Conservation (phyloP, 2,329 filamentous ascomycete species). For the Shiraia bambusicola region DNA sequence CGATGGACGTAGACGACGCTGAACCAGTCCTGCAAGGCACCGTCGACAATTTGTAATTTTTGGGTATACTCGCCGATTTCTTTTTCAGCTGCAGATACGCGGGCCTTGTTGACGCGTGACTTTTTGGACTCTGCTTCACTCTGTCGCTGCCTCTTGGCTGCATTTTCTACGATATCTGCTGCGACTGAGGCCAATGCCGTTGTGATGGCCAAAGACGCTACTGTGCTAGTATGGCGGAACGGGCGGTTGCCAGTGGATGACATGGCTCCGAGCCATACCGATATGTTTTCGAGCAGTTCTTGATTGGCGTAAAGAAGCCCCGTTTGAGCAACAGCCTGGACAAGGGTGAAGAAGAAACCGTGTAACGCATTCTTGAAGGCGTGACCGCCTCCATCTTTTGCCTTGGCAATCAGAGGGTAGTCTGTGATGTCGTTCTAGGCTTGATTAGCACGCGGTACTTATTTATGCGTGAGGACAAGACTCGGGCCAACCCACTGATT, state of each 20-base stretch:
- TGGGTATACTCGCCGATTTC: constrained; percentile 70
- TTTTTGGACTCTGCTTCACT: constrained; percentile 75
- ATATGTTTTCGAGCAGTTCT: constrained; percentile 81
- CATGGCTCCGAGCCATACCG: constrained; percentile 87
- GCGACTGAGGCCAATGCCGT: constrained; percentile 75
- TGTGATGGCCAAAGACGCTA: constrained; percentile 77
- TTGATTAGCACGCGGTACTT: constrained; percentile 12
- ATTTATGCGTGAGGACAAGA: no score
- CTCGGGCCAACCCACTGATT: constrained; percentile 61
- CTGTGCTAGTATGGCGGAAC: constrained; percentile 91
- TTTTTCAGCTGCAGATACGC: constrained; percentile 71
- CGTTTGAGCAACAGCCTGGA: constrained; percentile 78
- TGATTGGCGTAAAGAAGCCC: constrained; percentile 75
- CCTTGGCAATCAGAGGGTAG: constrained; percentile 85
- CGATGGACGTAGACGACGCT: constrained; percentile 92
- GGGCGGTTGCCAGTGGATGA: constrained; percentile 84
- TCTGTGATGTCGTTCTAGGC: constrained; percentile 73
- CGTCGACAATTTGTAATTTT: constrained; percentile 69
- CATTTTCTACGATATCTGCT: constrained; percentile 67
- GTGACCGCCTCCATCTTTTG: constrained; percentile 71
- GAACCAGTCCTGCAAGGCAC: constrained; percentile 80
- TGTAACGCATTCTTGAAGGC: constrained; percentile 77
- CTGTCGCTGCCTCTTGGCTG: constrained; percentile 76
- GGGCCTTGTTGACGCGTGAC: constrained; percentile 73
- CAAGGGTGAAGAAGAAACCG: constrained; percentile 75